phyloP scores from a whole-genome alignment of 2,329 filamentous ascomycete genomes.

The Aspergillus aculeatus region DNA sequence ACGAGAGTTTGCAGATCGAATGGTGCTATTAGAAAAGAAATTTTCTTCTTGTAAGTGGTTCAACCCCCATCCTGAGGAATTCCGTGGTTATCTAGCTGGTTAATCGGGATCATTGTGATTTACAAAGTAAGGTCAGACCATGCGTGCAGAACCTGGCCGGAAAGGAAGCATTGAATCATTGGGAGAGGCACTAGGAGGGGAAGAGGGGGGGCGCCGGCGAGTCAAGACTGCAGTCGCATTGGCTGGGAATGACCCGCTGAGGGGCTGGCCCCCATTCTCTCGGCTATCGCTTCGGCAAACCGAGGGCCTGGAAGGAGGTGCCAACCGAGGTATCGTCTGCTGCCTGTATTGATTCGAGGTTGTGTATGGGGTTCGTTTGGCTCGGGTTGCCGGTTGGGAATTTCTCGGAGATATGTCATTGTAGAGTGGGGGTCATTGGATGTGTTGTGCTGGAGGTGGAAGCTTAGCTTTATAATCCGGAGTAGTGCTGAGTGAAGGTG shows the following conservation, averaged over 20 bases:
- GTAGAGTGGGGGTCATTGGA: too few species aligned
- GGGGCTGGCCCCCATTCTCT: neutral
- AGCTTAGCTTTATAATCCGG: too few species aligned
- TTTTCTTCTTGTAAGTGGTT: neutral
- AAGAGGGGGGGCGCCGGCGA: neutral
- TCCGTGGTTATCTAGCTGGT: neutral
- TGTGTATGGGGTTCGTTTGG: neutral
- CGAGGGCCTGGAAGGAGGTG: neutral
- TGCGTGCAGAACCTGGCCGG: neutral
- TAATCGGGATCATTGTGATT: neutral
- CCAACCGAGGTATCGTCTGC: neutral
- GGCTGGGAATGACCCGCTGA: neutral
- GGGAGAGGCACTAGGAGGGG: neutral
- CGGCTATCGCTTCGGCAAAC: neutral
- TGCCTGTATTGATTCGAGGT: neutral
- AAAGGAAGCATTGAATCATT: neutral
- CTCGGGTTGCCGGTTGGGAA: neutral
- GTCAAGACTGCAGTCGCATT: neutral
- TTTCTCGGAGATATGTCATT: too few species aligned
- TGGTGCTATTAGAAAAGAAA: neutral
- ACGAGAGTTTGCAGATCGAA: neutral
- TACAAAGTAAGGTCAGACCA: neutral
- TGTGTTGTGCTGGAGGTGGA: too few species aligned
- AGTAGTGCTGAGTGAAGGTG: too few species aligned
- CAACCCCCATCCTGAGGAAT: neutral